Evolutionary conservation across 768 basidiomycete genomes (phyloP), one percentile per base, ranked within the genome.

Genomic region (Mycena rosella): DNA sequence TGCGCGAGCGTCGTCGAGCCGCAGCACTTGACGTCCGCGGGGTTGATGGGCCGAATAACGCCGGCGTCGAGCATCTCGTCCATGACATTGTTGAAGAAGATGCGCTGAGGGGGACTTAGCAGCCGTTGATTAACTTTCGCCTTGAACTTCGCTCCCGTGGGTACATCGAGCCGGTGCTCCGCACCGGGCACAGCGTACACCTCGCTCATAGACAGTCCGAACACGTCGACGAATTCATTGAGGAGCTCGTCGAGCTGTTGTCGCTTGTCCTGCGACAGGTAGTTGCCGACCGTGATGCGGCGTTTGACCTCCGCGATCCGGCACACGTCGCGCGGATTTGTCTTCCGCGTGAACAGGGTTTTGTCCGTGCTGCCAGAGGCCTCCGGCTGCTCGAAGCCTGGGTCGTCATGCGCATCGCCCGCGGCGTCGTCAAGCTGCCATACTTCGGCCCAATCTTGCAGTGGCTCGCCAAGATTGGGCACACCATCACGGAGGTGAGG

Each of bases 11-110:
- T 66, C 0, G 64, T 73, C 1, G 65, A 48, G 3, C 58, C 51
- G 9, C 61, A 58, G 18, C 63, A 73, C 45, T 71, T 68, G 17
- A 73, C 72, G 26, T 73, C 60, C 0, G 67, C 64, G 0, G 67
- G 55, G 1, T 51, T 34, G 5, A 71, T 73, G 15, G 51, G 65
- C 0, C 27, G 18, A 0, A 70, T 57, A 17, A 69, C 27, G 7
- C 30, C 53, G 9, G 66, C 79, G 0, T 63, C 73, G 0, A 77
- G 52, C 77, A 67, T 67, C 53, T 77, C 73, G 27, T 77, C 74
- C 8, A 80, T 42, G 17, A 68, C 57, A 2, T 63, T 65, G 30
- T 71, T 59, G 26, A 73, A 63, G 36, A 66, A 78, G 9, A 60
- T 56, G n/a, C 67, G 55, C 44, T 77, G 76, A 0, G 71, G 64